Evolutionary conservation across 1,284 basidiomycete species (phyloP).

Genomic region (Rhizopogon parksii): DNA sequence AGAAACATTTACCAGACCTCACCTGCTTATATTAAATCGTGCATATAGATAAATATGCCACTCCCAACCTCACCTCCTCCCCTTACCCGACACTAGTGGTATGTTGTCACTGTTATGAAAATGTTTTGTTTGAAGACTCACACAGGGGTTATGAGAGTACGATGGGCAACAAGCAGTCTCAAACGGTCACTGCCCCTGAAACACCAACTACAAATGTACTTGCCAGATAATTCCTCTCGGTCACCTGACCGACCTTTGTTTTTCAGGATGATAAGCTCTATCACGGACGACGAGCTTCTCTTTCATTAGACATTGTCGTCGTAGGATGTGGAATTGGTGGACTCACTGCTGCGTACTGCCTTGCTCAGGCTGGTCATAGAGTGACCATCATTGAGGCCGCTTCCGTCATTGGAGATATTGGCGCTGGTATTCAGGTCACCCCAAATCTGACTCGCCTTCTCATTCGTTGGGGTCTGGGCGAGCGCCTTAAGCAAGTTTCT

Average conservation of each 20-base stretch:
- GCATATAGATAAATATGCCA: background rate
- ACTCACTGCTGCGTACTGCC: conserved; percentile 38
- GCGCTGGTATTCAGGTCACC: conserved; percentile 43
- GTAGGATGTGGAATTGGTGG: conserved; percentile 51
- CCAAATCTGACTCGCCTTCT: conserved; percentile 45
- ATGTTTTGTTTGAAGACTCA: background rate
- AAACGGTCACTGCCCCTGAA: background rate
- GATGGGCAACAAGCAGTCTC: background rate
- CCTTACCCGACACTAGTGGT: background rate
- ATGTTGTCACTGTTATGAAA: background rate
- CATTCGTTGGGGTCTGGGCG: conserved; percentile 45
- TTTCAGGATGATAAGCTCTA: conserved; percentile 15
- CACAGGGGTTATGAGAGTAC: background rate
- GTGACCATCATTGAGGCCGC: conserved; percentile 42
- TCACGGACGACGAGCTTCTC: conserved; percentile 21
- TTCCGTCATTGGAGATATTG: conserved; percentile 34
- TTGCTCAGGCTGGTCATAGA: conserved; percentile 42
- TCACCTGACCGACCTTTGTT: background rate
- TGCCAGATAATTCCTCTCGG: too few relatives aligned
- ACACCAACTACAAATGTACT: conserved; percentile 1
- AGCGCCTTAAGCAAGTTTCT: conserved; percentile 33
- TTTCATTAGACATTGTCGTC: conserved; percentile 36
- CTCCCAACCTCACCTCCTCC: background rate
- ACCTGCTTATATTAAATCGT: conserved; percentile 4
- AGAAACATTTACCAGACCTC: conserved; percentile 5